Percentiles rank a stretch among this genome's conserved stretches.
These are phyloP conservation scores for Prunus salicina DNA, from an alignment of 306 rosid genomes.

Conservation along the genomic window DNA sequence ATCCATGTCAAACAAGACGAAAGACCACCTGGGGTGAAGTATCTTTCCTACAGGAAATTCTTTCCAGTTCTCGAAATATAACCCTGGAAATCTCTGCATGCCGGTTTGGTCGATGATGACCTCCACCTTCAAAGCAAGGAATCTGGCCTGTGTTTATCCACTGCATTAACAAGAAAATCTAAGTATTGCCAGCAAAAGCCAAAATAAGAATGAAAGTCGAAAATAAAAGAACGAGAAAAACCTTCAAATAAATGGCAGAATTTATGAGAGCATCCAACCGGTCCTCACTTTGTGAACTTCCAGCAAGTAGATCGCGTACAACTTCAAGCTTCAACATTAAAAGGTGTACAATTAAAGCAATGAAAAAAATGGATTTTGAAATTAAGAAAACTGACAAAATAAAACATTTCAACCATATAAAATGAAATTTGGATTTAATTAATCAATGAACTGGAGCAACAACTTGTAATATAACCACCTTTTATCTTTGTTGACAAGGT, in stretches of 20 bases:
- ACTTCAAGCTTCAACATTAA: slow-evolving; percentile 75
- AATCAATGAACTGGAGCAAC: neutral
- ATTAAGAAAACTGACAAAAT: neutral
- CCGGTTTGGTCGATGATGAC: slow-evolving; percentile 93
- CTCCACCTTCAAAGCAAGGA: slow-evolving; percentile 95
- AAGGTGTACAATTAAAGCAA: slow-evolving; percentile 1
- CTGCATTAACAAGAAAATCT: slow-evolving; percentile 50
- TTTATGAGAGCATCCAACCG: slow-evolving; percentile 75
- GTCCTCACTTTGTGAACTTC: slow-evolving; percentile 45
- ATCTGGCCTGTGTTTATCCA: slow-evolving; percentile 99
- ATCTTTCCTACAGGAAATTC: slow-evolving; percentile 57
- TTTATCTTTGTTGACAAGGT: neutral
- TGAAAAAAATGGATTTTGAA: neutral
- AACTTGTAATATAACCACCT: neutral
- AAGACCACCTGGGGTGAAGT: slow-evolving; percentile 67
- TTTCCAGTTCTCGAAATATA: slow-evolving; percentile 84
- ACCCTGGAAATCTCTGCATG: slow-evolving; percentile 97
- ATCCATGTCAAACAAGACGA: slow-evolving; percentile 16
- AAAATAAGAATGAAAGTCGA: slow-evolving; percentile 2
- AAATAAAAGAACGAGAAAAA: slow-evolving; percentile 22
- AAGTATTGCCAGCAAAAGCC: slow-evolving; percentile 24
- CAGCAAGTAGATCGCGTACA: slow-evolving; percentile 60
- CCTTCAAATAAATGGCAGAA: slow-evolving; percentile 93
- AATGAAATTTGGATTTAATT: neutral
- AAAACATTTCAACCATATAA: neutral